Percentiles rank a stretch among this genome's conserved stretches.
phyloP scores from a whole-genome alignment of 139 green algal genomes.

The Mychonastes homosphaera region DNA sequence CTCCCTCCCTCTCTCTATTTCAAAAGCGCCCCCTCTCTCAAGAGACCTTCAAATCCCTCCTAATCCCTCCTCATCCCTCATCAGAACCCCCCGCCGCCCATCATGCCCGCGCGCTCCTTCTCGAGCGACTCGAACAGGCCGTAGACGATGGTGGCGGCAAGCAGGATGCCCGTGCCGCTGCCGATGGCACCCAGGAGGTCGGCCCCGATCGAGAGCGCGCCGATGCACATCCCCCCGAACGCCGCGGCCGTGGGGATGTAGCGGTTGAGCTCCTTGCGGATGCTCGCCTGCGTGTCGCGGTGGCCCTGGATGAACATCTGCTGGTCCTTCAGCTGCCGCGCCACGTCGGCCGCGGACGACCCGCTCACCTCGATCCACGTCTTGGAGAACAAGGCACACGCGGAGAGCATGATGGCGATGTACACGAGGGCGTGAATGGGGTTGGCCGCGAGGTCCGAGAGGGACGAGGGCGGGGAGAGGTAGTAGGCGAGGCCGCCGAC shows the following conservation, averaged over 20 bases:
- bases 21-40: too few relatives aligned
- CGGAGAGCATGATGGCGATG: conserved; percentile 93
- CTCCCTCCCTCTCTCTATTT: too few relatives aligned
- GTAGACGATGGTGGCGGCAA: conserved; percentile 99
- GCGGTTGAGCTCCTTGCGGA: conserved; percentile 95
- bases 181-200: conserved; percentile 98
- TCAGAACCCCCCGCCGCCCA: conserved; percentile 30
- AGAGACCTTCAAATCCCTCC: too few relatives aligned
- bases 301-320: conserved; percentile 89
- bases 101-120: conserved; percentile 40
- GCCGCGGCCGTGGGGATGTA: conserved; percentile 69
- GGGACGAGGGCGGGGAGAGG: conserved; percentile 79
- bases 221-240: conserved; percentile 99
- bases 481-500: conserved; percentile 98
- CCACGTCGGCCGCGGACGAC: conserved; percentile 85
- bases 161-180: conserved; percentile 90
- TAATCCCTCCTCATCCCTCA: too few relatives aligned
- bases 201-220: conserved; percentile 92
- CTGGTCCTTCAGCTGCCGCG: conserved; percentile 96
- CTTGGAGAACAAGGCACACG: conserved; percentile 99
- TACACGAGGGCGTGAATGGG: conserved; percentile 97
- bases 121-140: conserved; percentile 79
- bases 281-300: conserved; percentile 64
- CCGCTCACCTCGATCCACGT: conserved; percentile 99
- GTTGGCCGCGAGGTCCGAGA: conserved; percentile 81